These are phyloP conservation scores for Neonothopanus nambi DNA, from an alignment of 1,284 basidiomycete species.

Conservation along the genomic window DNA sequence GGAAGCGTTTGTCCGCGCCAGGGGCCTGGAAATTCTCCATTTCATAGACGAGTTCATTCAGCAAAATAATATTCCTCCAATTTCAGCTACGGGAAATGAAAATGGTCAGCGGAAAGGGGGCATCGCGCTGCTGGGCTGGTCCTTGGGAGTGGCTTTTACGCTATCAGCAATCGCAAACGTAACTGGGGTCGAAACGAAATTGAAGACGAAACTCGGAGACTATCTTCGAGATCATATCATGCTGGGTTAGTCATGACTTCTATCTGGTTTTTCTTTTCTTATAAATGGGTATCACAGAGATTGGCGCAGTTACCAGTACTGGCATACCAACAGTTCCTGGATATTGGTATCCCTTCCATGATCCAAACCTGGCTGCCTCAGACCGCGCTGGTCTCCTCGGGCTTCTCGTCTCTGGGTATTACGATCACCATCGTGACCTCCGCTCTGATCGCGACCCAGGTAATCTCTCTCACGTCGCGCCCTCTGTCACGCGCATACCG, in stretches of 20 bases:
- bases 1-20: constrained; percentile 1
- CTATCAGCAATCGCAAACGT: constrained; percentile 10
- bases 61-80: constrained; percentile 5
- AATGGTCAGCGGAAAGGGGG: constrained; percentile 2
- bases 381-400: background rate
- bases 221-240: constrained; percentile 4
- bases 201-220: background rate
- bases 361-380: background rate
- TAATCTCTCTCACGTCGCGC: background rate
- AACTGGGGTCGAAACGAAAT: constrained; percentile 2
- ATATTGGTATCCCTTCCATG: background rate
- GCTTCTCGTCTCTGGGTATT: constrained; percentile 3
- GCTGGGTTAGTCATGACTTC: constrained; percentile 1
- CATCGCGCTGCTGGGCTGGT: constrained; percentile 14
- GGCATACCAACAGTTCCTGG: background rate
- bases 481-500: background rate
- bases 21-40: constrained; percentile 11
- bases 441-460: background rate
- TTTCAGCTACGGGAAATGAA: background rate
- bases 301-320: background rate
- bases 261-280: background rate
- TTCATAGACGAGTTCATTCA: constrained; percentile 14
- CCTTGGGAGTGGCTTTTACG: constrained; percentile 4
- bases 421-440: background rate
- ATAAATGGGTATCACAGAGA: background rate